Evolutionary conservation across 345 rosid genomes (phyloP).

Genomic region (Lumnitzera racemosa): DNA sequence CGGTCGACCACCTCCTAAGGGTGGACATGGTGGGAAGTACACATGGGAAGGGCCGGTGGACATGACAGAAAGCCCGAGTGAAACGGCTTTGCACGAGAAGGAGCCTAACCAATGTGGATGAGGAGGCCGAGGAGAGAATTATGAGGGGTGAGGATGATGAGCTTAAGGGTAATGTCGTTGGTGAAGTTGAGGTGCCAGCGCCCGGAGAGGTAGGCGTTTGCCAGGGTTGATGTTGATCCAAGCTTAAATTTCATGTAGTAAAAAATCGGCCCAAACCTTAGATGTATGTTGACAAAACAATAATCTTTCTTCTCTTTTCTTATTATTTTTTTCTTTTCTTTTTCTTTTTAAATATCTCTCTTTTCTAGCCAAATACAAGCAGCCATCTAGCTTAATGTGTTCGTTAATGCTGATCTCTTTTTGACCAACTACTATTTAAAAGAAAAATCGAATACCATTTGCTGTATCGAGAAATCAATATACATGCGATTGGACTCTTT

Average conservation of each 20-base stretch:
- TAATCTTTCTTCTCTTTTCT: too few relatives aligned
- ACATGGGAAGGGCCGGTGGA: conserved; percentile 81
- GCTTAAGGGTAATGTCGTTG: conserved; percentile 36
- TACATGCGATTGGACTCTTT: too few relatives aligned
- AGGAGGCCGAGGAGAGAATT: conserved; percentile 33
- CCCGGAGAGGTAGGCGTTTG: conserved; percentile 52
- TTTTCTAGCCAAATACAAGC: too few relatives aligned
- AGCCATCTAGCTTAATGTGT: too few relatives aligned
- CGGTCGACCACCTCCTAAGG: conserved; percentile 47
- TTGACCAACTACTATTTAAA: too few relatives aligned
- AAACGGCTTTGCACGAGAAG: conserved; percentile 63
- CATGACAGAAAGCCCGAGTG: conserved; percentile 30
- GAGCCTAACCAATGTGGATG: conserved; percentile 73
- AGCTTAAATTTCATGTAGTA: conserved; percentile 7
- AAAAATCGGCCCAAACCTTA: too few relatives aligned
- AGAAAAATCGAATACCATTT: too few relatives aligned
- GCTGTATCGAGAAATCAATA: too few relatives aligned
- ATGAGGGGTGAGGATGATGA: conserved; percentile 25
- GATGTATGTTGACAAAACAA: too few relatives aligned
- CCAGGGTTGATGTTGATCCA: conserved; percentile 60
- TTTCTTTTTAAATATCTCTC: too few relatives aligned
- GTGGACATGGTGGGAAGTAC: conserved; percentile 81
- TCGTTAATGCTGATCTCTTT: too few relatives aligned
- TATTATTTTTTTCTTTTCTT: too few relatives aligned
- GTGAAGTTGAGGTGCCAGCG: conserved; percentile 63